These are phyloP conservation scores for Chionographis japonica DNA, from an alignment of 106 monocot genomes.

Conservation along the genomic window DNA sequence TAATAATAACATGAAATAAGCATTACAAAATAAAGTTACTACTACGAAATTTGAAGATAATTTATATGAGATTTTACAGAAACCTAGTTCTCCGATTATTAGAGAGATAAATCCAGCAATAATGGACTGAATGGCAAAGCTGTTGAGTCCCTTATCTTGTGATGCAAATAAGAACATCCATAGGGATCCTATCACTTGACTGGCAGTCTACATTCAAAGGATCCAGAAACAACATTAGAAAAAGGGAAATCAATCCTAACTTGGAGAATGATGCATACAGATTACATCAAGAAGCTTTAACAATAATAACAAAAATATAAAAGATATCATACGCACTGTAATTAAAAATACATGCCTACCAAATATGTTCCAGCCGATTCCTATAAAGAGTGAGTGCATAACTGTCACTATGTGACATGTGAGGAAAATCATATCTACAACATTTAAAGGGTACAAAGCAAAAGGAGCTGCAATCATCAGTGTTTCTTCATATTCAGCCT, in stretches of 20 bases:
- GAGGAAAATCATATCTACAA: too few relatives aligned
- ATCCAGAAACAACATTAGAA: constrained; percentile 1
- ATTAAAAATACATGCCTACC: too few relatives aligned
- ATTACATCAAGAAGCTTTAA: background rate
- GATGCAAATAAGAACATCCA: constrained; percentile 19
- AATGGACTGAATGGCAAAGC: constrained; percentile 24
- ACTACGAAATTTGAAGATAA: background rate
- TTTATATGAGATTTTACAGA: background rate
- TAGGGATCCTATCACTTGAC: constrained; percentile 28
- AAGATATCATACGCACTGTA: too few relatives aligned
- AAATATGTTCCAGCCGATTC: too few relatives aligned
- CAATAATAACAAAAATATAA: too few relatives aligned
- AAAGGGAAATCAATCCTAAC: background rate
- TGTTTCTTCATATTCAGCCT: too few relatives aligned
- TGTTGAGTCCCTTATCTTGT: constrained; percentile 21
- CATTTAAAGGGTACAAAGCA: too few relatives aligned
- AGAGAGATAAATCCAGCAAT: constrained; percentile 56
- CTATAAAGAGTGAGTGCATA: too few relatives aligned
- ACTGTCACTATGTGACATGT: too few relatives aligned
- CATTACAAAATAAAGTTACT: background rate
- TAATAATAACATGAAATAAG: background rate
- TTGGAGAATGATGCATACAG: too few relatives aligned
- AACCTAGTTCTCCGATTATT: constrained; percentile 71
- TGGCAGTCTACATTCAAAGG: constrained; percentile 31
- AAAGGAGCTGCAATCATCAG: too few relatives aligned